Evolutionary conservation across 495 filamentous ascomycete species (phyloP), one percentile per base, ranked within the genome.

Genomic region (Aspergillus olivimuriae): DNA sequence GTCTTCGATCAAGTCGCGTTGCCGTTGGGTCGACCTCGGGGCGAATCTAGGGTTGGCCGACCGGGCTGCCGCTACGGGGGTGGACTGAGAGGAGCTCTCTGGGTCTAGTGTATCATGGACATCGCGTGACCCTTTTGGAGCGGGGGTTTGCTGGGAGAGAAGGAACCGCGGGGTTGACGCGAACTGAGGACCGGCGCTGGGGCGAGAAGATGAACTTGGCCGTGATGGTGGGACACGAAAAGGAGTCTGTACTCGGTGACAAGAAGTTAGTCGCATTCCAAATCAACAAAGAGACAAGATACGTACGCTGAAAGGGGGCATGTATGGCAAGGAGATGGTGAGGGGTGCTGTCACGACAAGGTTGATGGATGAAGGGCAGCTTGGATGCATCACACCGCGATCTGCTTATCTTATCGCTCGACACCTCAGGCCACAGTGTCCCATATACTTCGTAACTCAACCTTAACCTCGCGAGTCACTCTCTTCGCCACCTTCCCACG

Each of bases 81-180:
- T 60, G 12, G 55, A 49, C 11, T 51, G 32, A 4, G 49, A 40
- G 7, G 30, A 21, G 12, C 40, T 51, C 23, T 58, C 55, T n/a
- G 46, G 50, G 18, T 61, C 51, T 16, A 56, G 54, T 17, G 55
- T 56, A 3, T 47, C 11, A 26, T 56, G 1, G 17, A 50, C 28
- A 48, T 35, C 1, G 41, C n/a, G 8, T 24, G 17, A 16, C 28
- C 46, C 14, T 44, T 19, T 7, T 20, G 41, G 40, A 10, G 18
- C 20, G 42, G 41, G 26, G 11, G 41, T 56, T 32, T 52, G 61
- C 8, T 53, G 55, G n/a, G 62, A 69, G 6, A 70, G 44, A 3
- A 69, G 39, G 22, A 72, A 72, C 8, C 66, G 65, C 14, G 66
- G 69, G 1, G 66, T 66, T 2, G 62, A 61, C 0, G 69, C 66